These are phyloP conservation scores for Raffaelea albimanens DNA, from an alignment of 2,329 filamentous ascomycete genomes.

Conservation along the genomic window DNA sequence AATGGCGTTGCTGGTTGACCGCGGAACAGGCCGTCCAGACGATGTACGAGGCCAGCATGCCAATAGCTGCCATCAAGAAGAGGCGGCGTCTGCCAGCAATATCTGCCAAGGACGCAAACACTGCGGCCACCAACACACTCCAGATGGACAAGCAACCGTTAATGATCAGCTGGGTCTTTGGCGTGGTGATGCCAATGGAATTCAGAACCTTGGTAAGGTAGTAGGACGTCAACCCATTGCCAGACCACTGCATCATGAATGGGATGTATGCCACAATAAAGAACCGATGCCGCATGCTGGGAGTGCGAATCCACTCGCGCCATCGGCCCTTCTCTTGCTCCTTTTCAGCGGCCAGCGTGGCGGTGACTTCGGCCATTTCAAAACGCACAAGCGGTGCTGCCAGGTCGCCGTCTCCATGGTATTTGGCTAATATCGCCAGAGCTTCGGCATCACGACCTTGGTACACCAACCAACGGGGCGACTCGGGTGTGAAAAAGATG, in stretches of 20 bases:
- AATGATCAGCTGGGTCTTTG: slow-evolving; percentile 21
- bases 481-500: slow-evolving; percentile 11
- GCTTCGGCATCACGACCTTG: slow-evolving; percentile 25
- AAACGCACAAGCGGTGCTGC: slow-evolving; percentile 16
- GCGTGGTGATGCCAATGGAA: slow-evolving; percentile 20
- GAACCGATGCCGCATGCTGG: slow-evolving; percentile 11
- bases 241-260: slow-evolving; percentile 10
- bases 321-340: slow-evolving; percentile 1
- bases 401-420: slow-evolving; percentile 16
- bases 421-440: slow-evolving; percentile 19
- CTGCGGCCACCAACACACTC: slow-evolving; percentile 5
- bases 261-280: slow-evolving; percentile 11
- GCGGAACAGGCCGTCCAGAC: slow-evolving; percentile 10
- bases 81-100: slow-evolving; percentile 14
- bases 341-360: neutral
- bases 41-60: slow-evolving; percentile 9
- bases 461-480: neutral
- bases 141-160: slow-evolving; percentile 18
- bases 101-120: slow-evolving; percentile 7
- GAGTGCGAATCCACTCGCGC: too few relatives aligned
- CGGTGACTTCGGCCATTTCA: slow-evolving; percentile 19
- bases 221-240: slow-evolving; percentile 22
- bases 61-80: slow-evolving; percentile 14
- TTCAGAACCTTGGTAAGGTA: slow-evolving; percentile 23
- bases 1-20: neutral